A percentile compares a stretch with the other conserved stretches of the same genome.
Evolutionary conservation across 805 yeast species (phyloP).

Genomic region (Saccharomycopsis oosterbeekiorum): DNA sequence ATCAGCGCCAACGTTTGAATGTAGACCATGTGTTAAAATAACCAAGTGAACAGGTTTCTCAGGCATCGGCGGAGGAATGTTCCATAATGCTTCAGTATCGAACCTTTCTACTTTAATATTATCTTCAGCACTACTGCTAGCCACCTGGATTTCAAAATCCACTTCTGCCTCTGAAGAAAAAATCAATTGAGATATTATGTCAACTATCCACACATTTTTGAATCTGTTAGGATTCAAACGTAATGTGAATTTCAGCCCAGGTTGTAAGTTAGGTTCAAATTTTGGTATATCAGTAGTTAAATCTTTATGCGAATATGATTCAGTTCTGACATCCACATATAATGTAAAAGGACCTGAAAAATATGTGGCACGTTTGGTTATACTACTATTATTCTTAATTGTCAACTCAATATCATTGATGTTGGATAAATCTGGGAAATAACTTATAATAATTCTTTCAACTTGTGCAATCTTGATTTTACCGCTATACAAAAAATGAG

Average conservation of each 20-base stretch:
- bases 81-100: slow-evolving; percentile 65
- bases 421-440: slow-evolving; percentile 17
- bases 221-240: slow-evolving; percentile 55
- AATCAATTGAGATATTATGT: slow-evolving; percentile 59
- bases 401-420: neutral
- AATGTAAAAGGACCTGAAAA: slow-evolving; percentile 68
- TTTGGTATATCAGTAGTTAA: slow-evolving; percentile 71
- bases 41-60: slow-evolving; percentile 51
- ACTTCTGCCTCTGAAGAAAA: slow-evolving; percentile 54
- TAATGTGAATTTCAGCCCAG: slow-evolving; percentile 53
- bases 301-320: slow-evolving; percentile 42
- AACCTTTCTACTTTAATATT: slow-evolving; percentile 33
- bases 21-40: slow-evolving; percentile 66
- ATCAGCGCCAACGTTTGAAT: slow-evolving; percentile 68
- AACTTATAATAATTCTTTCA: slow-evolving; percentile 44
- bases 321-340: slow-evolving; percentile 57
- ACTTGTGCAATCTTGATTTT: slow-evolving; percentile 39
- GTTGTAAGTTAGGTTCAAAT: slow-evolving; percentile 60
- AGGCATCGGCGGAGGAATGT: slow-evolving; percentile 38
- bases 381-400: slow-evolving; percentile 3
- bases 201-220: slow-evolving; percentile 58
- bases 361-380: slow-evolving; percentile 60
- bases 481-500: neutral
- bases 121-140: slow-evolving; percentile 21
- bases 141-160: slow-evolving; percentile 51